These are phyloP conservation scores for Tricholoma saponaceum DNA, from an alignment of 768 basidiomycete genomes.

Conservation along the genomic window DNA sequence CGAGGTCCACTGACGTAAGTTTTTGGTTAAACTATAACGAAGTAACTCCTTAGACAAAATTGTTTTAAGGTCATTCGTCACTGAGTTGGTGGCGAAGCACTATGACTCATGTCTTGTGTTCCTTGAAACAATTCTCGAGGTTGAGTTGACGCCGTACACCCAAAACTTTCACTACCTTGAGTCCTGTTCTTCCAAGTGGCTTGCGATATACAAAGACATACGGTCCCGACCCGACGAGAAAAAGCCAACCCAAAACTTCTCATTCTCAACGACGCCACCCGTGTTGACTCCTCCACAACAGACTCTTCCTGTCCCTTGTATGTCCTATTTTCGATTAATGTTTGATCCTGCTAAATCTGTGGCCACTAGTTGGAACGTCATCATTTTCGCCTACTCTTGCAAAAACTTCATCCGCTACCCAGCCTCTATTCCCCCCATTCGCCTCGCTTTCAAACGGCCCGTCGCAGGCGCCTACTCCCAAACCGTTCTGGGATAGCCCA, in stretches of 20 bases:
- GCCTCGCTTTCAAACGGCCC: not conserved
- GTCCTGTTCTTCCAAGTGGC: slow-evolving; percentile 28
- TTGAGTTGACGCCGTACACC: slow-evolving; percentile 38
- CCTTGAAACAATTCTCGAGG: slow-evolving; percentile 25
- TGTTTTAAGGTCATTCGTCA: slow-evolving; percentile 12
- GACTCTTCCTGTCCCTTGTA: not conserved
- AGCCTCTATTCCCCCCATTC: no score
- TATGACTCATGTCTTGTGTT: slow-evolving; percentile 14
- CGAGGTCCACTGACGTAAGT: not conserved
- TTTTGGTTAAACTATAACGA: not conserved
- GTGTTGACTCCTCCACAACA: not conserved
- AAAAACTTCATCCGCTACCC: not conserved
- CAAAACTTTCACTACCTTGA: slow-evolving; percentile 38
- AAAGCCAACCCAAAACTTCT: not conserved
- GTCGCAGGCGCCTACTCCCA: not conserved
- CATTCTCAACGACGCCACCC: not conserved
- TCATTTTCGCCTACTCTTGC: not conserved
- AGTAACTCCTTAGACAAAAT: not conserved
- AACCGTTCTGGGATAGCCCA: not conserved
- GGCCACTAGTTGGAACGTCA: not conserved
- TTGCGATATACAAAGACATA: slow-evolving; percentile 31
- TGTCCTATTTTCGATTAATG: not conserved
- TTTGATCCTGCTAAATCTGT: not conserved
- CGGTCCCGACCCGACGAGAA: slow-evolving; percentile 12
- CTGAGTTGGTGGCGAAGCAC: slow-evolving; percentile 19